phyloP scores from a whole-genome alignment of 2,329 filamentous ascomycete genomes.

The Neopestalotiopsis sp. region DNA sequence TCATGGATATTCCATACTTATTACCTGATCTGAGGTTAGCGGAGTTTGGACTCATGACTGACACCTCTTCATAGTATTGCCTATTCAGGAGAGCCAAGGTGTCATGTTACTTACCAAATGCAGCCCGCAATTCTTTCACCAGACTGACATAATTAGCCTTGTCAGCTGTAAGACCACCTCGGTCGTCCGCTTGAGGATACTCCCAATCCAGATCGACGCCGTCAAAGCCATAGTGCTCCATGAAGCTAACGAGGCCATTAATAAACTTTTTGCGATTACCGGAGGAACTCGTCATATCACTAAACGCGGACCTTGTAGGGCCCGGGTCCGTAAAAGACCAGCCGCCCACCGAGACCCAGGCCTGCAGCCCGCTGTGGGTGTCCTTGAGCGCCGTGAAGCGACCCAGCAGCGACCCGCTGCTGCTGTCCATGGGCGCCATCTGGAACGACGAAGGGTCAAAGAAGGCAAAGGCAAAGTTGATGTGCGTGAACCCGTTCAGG shows the following conservation, averaged over 20 bases:
- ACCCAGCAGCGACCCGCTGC: neutral
- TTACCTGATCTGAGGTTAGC: neutral
- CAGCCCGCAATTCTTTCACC: constrained; percentile 15
- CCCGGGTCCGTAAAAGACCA: constrained; percentile 18
- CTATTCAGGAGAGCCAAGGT: no score
- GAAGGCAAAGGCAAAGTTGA: constrained; percentile 41
- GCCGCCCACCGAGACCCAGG: constrained; percentile 16
- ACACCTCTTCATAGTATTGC: neutral
- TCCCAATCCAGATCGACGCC: constrained; percentile 56
- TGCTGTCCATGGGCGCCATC: neutral
- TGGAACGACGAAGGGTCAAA: constrained; percentile 34
- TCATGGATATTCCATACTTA: constrained; percentile 29
- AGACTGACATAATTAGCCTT: constrained; percentile 36
- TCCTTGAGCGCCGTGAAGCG: constrained; percentile 21
- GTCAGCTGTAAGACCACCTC: constrained; percentile 43
- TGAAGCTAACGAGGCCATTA: constrained; percentile 42
- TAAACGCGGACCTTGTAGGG: constrained; percentile 2
- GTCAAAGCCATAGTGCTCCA: constrained; percentile 43
- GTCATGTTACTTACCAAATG: neutral
- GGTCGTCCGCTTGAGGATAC: constrained; percentile 40
- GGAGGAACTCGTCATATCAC: constrained; percentile 16
- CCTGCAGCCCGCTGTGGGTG: constrained; percentile 20
- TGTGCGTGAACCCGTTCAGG: constrained; percentile 35
- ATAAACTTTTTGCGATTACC: constrained; percentile 38
- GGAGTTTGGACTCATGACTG: no score